Evolutionary conservation across 1,284 basidiomycete genomes (phyloP).

Genomic region (Ustilago hordei): DNA sequence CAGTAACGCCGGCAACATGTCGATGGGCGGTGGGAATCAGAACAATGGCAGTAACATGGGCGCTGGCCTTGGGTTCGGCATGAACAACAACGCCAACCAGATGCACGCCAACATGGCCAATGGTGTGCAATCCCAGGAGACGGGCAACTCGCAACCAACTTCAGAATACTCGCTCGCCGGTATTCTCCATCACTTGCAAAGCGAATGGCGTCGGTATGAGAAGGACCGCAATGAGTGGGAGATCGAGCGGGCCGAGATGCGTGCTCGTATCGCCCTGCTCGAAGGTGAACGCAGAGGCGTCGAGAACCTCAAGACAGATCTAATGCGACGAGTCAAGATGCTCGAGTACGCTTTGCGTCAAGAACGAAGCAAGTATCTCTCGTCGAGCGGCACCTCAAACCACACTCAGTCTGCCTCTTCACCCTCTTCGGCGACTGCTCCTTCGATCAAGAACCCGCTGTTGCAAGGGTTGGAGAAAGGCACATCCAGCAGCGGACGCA

Average conservation of each 20-base stretch:
- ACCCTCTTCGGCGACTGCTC: constrained; percentile 35
- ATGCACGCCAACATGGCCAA: constrained; percentile 50
- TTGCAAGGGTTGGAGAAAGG: constrained; percentile 52
- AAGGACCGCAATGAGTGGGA: constrained; percentile 99
- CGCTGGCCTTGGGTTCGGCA: constrained; percentile 41
- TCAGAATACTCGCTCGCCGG: constrained; percentile 80
- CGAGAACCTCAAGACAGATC: constrained; percentile 95
- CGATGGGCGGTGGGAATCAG: constrained; percentile 33
- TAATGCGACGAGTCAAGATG: constrained; percentile 98
- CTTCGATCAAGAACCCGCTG: constrained; percentile 41
- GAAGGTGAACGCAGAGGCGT: constrained; percentile 96
- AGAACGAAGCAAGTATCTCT: constrained; percentile 74
- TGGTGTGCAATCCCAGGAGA: constrained; percentile 47
- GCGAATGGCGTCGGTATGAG: constrained; percentile 92
- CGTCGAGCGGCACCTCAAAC: constrained; percentile 18
- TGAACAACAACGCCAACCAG: constrained; percentile 44
- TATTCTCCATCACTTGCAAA: constrained; percentile 96
- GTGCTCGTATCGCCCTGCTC: constrained; percentile 96
- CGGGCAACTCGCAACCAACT: constrained; percentile 33
- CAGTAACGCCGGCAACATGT: constrained; percentile 50
- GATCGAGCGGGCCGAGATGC: constrained; percentile 98
- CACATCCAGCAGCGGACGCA: constrained; percentile 51
- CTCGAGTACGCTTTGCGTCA: constrained; percentile 85
- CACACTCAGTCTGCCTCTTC: constrained; percentile 27
- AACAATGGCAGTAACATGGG: constrained; percentile 40